These are phyloP conservation scores for Aciculosporium take DNA, from an alignment of 2,329 filamentous ascomycete genomes.

Conservation along the genomic window DNA sequence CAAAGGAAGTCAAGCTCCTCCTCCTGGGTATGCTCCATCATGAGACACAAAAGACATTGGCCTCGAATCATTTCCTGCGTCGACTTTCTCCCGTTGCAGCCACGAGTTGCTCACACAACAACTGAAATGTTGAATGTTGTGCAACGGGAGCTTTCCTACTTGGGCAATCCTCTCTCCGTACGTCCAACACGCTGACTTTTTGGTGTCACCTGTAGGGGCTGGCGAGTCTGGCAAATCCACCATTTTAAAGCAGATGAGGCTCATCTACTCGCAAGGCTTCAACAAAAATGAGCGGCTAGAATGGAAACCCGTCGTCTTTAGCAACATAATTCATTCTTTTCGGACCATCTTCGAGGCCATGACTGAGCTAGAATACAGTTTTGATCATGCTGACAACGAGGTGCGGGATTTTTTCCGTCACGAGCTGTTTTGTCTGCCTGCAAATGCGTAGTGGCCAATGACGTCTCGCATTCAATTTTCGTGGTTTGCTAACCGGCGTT, in stretches of 20 bases:
- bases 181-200: not conserved
- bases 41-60: not conserved
- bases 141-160: slow-evolving; percentile 2
- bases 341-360: slow-evolving; percentile 84
- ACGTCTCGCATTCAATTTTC: not conserved
- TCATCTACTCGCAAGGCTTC: slow-evolving; percentile 91
- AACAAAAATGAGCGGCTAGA: slow-evolving; percentile 79
- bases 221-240: slow-evolving; percentile 88
- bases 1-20: slow-evolving; percentile 84
- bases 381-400: slow-evolving; percentile 66
- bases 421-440: slow-evolving; percentile 9
- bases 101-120: not conserved
- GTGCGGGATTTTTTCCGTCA: slow-evolving; percentile 35
- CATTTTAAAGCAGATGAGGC: slow-evolving; percentile 96
- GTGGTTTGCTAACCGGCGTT: slow-evolving; percentile 1
- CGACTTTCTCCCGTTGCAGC: not conserved
- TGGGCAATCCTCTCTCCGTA: not conserved
- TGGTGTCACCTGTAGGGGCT: slow-evolving; percentile 51
- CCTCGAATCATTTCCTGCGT: not conserved
- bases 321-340: slow-evolving; percentile 85
- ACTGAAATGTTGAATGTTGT: not conserved
- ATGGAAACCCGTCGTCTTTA: slow-evolving; percentile 91
- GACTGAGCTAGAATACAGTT: slow-evolving; percentile 67
- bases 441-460: slow-evolving; percentile 10
- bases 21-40: slow-evolving; percentile 54